Percentiles rank a stretch among this genome's conserved stretches.
Evolutionary conservation across 176 grass and related monocot species (phyloP).

Genomic region (Ensete glaucum): DNA sequence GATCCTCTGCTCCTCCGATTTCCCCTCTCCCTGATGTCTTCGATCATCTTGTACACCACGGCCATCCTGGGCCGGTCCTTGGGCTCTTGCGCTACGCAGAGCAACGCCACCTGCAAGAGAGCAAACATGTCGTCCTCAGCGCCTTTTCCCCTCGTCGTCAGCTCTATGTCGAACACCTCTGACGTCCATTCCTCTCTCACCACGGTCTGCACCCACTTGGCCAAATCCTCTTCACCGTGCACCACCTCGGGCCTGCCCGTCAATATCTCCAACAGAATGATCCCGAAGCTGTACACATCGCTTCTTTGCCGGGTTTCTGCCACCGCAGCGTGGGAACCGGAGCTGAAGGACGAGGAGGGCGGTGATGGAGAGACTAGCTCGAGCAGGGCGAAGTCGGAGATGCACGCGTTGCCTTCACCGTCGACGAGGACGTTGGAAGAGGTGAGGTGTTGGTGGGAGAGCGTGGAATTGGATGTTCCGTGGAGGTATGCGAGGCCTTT

Average conservation of each 20-base stretch:
- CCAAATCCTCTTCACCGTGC: constrained; percentile 29
- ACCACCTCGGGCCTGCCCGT: constrained; percentile 45
- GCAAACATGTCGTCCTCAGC: constrained; percentile 85
- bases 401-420: constrained; percentile 30
- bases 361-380: constrained; percentile 35
- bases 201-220: constrained; percentile 50
- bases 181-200: constrained; percentile 53
- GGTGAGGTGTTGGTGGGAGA: constrained; percentile 70
- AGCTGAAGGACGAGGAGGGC: background rate
- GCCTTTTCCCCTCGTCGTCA: constrained; percentile 40
- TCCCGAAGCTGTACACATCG: constrained; percentile 65
- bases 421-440: constrained; percentile 78
- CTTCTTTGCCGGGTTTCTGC: constrained; percentile 26
- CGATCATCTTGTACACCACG: constrained; percentile 85
- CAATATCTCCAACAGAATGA: constrained; percentile 66
- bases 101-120: constrained; percentile 77
- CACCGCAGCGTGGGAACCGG: background rate
- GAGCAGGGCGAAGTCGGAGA: constrained; percentile 79
- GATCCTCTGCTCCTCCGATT: constrained; percentile 54
- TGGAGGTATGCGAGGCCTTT: constrained; percentile 77
- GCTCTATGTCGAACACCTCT: constrained; percentile 80
- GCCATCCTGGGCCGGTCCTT: constrained; percentile 60
- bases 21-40: constrained; percentile 78
- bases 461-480: constrained; percentile 28
- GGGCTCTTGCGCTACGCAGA: constrained; percentile 46